Conservation (phyloP, 2,329 filamentous ascomycete genomes). For the Waltergamsia citrina region DNA sequence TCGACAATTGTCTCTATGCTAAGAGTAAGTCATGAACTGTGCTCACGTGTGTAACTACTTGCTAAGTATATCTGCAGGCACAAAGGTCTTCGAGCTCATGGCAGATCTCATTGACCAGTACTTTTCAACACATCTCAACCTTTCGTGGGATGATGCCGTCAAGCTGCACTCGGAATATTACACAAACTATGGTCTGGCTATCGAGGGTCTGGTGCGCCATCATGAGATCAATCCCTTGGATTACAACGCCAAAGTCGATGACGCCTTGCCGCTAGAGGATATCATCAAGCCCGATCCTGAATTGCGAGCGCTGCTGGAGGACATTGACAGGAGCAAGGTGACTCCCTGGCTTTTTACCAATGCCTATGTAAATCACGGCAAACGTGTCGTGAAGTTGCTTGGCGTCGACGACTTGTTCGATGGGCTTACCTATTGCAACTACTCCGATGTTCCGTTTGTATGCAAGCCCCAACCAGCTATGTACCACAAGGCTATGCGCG, state of each 20-base stretch:
- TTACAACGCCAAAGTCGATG: slow-evolving; percentile 91
- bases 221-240: slow-evolving; percentile 93
- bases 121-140: slow-evolving; percentile 59
- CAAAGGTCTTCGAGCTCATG: slow-evolving; percentile 84
- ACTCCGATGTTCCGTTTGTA: slow-evolving; percentile 59
- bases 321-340: slow-evolving; percentile 76
- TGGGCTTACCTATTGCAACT: slow-evolving; percentile 92
- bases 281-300: slow-evolving; percentile 72
- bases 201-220: slow-evolving; percentile 86
- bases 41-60: neutral
- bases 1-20: slow-evolving; percentile 95
- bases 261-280: slow-evolving; percentile 78
- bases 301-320: slow-evolving; percentile 66
- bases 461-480: slow-evolving; percentile 82
- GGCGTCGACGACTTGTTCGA: slow-evolving; percentile 85
- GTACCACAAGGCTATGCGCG: slow-evolving; percentile 81
- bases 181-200: slow-evolving; percentile 90
- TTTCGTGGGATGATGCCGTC: slow-evolving; percentile 70
- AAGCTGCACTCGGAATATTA: slow-evolving; percentile 89
- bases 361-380: slow-evolving; percentile 83
- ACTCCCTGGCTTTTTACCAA: slow-evolving; percentile 94
- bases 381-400: slow-evolving; percentile 70
- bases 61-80: slow-evolving; percentile 35
- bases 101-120: slow-evolving; percentile 64
- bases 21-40: slow-evolving; percentile 50